Evolutionary conservation across 2,329 filamentous ascomycete species (phyloP), one percentile per base, ranked within the genome.

Genomic region (Penicillium sp.): DNA sequence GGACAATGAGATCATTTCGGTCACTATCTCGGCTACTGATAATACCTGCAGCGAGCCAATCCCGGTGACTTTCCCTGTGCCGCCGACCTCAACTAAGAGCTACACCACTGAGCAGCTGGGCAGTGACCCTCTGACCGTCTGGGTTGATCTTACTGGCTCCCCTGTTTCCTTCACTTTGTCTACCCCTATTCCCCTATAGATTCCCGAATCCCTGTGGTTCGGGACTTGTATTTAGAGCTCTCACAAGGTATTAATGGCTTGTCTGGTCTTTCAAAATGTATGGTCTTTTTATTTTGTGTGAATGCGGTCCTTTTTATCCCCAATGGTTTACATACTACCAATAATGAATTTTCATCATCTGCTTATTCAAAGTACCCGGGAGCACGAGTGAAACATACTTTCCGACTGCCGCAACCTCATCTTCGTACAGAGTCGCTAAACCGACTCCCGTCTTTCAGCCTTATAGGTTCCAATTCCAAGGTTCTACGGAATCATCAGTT

Each of bases 71-170:
- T 75, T 85, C 57, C 82, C 79, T 0, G 71, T 70, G 4, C 64
- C 73, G 1, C 77, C 77, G 11, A 73, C 76, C 18, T 73, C 71
- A 41, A 77, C 74, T 0, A 74, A 75, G 27, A 76, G 76, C 27
- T 77, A 76, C 33, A 75, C 73, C 1, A 75, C 72, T 31, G 82
- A 86, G 63, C 70, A 84, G 68, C 63, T 84, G 18, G 85, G 83
- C n/a, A 76, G 64, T 41, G 81, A 83, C 67, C 80, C 81, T 4
- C 64, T 78, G 42, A 83, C 81, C 2, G 69, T 81, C 49, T 83
- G 79, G 80, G 75, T 79, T 23, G 70, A 70, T 26, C 66, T 83
- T 49, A 67, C 71, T 11, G 81, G 80, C 1, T 69, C 71, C 0
- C 68, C 80, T 0, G 75, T 81, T 7, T 77, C 74, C 0, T 76